These are phyloP conservation scores for Cicer yamashitae DNA, from an alignment of 306 rosid species.

Conservation along the genomic window DNA sequence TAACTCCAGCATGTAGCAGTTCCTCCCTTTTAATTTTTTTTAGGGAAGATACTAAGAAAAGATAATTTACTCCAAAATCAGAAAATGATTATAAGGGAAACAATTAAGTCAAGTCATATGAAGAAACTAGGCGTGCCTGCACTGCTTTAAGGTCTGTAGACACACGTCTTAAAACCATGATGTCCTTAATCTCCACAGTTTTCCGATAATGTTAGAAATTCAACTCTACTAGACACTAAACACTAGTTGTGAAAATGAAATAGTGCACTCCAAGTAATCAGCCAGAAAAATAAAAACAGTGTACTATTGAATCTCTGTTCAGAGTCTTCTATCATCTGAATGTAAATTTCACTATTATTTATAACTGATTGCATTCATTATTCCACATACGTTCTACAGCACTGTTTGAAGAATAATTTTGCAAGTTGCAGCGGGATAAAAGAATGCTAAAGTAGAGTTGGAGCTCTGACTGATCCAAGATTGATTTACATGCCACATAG, in stretches of 20 bases:
- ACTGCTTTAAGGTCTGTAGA: conserved; percentile 20
- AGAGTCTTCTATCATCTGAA: conserved; percentile 36
- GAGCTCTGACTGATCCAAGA: conserved; percentile 24
- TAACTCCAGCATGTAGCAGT: conserved; percentile 18
- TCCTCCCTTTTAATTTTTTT: background rate
- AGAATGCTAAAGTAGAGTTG: conserved; percentile 4
- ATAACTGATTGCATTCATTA: conserved; percentile 21
- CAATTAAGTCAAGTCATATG: background rate
- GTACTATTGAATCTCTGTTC: conserved; percentile 14
- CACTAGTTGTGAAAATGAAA: conserved; percentile 20
- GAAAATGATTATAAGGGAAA: conserved; percentile 1
- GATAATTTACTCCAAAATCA: conserved; percentile 20
- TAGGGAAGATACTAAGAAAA: conserved; percentile 3
- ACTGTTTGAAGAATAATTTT: conserved; percentile 29
- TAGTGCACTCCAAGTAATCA: background rate
- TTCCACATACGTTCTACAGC: conserved; percentile 23
- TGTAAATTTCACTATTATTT: conserved; percentile 24
- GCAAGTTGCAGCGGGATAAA: conserved; percentile 27
- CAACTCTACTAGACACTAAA: background rate
- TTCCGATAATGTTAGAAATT: conserved; percentile 32
- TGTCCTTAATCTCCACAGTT: conserved; percentile 20
- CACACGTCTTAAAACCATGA: background rate
- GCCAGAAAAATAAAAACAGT: conserved; percentile 28
- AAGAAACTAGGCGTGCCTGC: conserved; percentile 33
- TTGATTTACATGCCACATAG: conserved; percentile 2